Evolutionary conservation across 805 yeast genomes (phyloP).

Genomic region (Ogataea salicorniae): DNA sequence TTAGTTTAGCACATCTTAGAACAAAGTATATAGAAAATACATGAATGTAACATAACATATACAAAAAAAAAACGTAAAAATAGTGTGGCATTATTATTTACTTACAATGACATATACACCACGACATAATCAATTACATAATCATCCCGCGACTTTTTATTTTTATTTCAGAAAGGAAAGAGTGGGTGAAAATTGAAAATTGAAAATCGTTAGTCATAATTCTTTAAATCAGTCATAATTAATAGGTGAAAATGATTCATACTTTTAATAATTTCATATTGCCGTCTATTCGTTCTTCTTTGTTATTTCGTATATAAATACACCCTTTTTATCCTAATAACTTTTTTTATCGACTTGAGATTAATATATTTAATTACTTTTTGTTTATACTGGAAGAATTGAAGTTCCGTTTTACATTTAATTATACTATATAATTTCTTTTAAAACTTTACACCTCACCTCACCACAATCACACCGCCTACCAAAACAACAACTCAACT

Average conservation of each 20-base stretch:
- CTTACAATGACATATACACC: too few species aligned
- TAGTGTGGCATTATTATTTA: too few species aligned
- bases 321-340: neutral
- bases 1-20: too few species aligned
- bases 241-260: neutral
- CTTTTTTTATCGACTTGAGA: neutral
- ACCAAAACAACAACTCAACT: neutral
- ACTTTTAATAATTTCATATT: neutral
- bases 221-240: neutral
- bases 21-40: too few species aligned
- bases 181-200: neutral
- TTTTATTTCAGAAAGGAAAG: too few species aligned
- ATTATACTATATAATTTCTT: neutral
- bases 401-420: slow-evolving; percentile 8
- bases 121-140: too few species aligned
- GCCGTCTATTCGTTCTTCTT: neutral
- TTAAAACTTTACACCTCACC: neutral
- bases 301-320: neutral
- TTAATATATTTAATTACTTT: neutral
- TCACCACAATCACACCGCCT: neutral
- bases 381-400: slow-evolving; percentile 6
- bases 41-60: too few species aligned
- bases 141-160: too few species aligned
- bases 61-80: too few species aligned
- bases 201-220: neutral